These are phyloP conservation scores for Candolleomyces eurysporus DNA, from an alignment of 768 basidiomycete species.

Conservation along the genomic window DNA sequence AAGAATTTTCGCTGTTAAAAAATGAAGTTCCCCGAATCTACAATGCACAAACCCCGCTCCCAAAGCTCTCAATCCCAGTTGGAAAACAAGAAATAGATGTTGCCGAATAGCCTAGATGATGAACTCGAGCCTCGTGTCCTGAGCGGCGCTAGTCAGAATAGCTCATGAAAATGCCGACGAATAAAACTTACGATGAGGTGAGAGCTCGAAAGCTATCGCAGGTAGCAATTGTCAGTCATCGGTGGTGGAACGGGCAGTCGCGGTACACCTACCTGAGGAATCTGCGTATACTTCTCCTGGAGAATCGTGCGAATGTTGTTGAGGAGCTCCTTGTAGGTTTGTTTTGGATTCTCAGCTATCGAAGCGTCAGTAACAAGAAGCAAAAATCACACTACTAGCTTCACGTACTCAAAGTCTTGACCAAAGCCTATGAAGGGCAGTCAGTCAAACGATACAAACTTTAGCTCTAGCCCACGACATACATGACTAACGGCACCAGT, in stretches of 20 bases:
- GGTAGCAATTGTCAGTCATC: too few relatives aligned
- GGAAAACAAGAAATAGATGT: too few relatives aligned
- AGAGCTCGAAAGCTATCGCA: conserved; percentile 9
- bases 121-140: conserved; percentile 1
- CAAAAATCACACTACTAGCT: background rate
- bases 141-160: background rate
- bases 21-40: too few relatives aligned
- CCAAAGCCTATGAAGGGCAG: background rate
- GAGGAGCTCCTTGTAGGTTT: conserved; percentile 30
- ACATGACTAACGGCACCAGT: conserved; percentile 8
- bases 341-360: conserved; percentile 35
- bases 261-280: conserved; percentile 15
- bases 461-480: too few relatives aligned
- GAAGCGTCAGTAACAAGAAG: background rate
- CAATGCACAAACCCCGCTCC: too few relatives aligned
- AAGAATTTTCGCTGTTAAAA: too few relatives aligned
- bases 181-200: conserved; percentile 8
- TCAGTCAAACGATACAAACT: too few relatives aligned
- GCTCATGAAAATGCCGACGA: background rate
- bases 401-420: conserved; percentile 1
- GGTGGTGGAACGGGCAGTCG: too few relatives aligned
- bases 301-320: conserved; percentile 25
- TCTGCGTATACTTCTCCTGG: conserved; percentile 26
- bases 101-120: background rate
- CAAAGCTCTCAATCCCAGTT: too few relatives aligned